These are phyloP conservation scores for Furcasterigmium sp. DNA, from an alignment of 2,329 filamentous ascomycete species.

Conservation along the genomic window DNA sequence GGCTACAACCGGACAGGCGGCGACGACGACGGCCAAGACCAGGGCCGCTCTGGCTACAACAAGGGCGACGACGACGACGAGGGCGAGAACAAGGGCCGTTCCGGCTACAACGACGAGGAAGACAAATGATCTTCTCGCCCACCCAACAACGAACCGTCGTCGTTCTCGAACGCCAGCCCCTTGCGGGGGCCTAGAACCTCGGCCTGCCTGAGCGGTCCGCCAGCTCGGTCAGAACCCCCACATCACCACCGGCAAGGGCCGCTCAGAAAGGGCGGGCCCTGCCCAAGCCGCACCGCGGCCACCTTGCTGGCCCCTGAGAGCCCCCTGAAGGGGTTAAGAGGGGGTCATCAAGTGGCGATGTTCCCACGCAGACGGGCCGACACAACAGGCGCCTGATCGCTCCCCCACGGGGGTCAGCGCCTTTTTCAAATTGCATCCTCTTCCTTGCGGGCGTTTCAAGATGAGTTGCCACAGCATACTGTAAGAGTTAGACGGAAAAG, in stretches of 20 bases:
- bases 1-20: conserved; percentile 40
- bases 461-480: no score
- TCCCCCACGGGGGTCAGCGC: no score
- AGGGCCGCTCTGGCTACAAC: conserved; percentile 37
- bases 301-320: neutral
- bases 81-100: conserved; percentile 34
- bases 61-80: conserved; percentile 26
- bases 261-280: neutral
- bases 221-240: neutral
- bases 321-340: no score
- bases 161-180: neutral
- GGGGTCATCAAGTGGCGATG: no score
- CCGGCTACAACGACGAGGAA: conserved; percentile 41
- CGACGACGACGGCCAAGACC: conserved; percentile 20
- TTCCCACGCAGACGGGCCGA: no score
- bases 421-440: neutral
- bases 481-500: neutral
- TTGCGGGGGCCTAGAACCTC: neutral
- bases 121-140: conserved; percentile 19
- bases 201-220: neutral
- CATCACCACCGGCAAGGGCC: neutral
- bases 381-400: no score
- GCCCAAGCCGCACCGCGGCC: neutral
- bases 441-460: no score
- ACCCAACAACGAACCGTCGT: neutral